Conservation (phyloP, 2,329 filamentous ascomycete species). For the Monascus ruber region DNA sequence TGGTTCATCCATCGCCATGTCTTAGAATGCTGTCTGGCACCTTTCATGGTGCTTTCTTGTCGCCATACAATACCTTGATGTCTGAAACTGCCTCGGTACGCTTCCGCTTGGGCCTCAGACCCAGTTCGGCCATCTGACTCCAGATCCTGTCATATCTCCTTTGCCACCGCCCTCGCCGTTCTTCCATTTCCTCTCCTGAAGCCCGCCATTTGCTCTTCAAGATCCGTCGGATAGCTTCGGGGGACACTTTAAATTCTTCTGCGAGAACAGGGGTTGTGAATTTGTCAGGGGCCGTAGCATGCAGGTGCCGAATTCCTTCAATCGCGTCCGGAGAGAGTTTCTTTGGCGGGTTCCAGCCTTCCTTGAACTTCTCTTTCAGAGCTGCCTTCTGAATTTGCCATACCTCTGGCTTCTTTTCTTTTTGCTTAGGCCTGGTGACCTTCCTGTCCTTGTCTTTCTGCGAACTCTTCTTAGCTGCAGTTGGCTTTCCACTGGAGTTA, state of each 20-base stretch:
- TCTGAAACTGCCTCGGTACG: conserved; percentile 16
- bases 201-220: conserved; percentile 47
- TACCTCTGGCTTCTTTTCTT: conserved; percentile 30
- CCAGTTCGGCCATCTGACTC: conserved; percentile 36
- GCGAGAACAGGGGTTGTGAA: conserved; percentile 68
- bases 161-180: conserved; percentile 34
- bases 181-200: conserved; percentile 25
- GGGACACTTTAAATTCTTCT: conserved; percentile 69
- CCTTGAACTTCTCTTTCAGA: conserved; percentile 65
- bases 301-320: conserved; percentile 75
- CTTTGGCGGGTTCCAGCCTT: conserved; percentile 70
- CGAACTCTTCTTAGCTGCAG: too few species aligned
- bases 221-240: conserved; percentile 79
- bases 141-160: conserved; percentile 35
- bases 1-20: too few species aligned
- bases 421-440: conserved; percentile 2
- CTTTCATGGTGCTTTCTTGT: conserved; percentile 1
- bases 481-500: not conserved
- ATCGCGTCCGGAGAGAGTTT: conserved; percentile 84
- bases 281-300: conserved; percentile 61
- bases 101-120: conserved; percentile 46
- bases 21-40: not conserved
- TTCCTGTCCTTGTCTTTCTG: conserved; percentile 2
- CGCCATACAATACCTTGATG: conserved; percentile 14
- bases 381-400: conserved; percentile 72